A percentile compares a stretch with the other conserved stretches of the same genome.
phyloP scores from a whole-genome alignment of 352 stramenopile genomes.

The Phytopythium litorale region DNA sequence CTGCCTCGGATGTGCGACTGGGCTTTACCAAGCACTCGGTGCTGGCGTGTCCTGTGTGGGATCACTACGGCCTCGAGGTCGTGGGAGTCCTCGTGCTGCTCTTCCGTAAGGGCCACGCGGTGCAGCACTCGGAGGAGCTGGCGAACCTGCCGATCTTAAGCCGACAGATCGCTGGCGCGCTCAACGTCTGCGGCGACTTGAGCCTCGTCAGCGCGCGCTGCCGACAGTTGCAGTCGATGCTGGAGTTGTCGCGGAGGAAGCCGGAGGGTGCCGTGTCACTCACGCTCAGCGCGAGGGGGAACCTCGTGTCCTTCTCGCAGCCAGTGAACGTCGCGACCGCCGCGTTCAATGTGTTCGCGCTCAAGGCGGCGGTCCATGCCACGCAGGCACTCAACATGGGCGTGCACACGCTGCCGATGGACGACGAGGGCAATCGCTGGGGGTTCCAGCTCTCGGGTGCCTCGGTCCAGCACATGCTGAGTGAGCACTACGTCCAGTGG shows the following conservation, averaged over 20 bases:
- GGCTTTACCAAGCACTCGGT: slow-evolving; percentile 61
- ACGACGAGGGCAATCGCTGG: slow-evolving; percentile 54
- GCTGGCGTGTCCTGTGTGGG: slow-evolving; percentile 68
- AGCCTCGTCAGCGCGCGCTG: slow-evolving; percentile 33
- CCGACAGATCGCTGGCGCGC: slow-evolving; percentile 61
- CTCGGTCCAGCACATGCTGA: slow-evolving; percentile 39
- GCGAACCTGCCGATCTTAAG: slow-evolving; percentile 57
- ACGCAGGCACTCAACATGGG: slow-evolving; percentile 27
- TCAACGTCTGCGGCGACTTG: slow-evolving; percentile 70
- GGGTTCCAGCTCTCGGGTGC: slow-evolving; percentile 45
- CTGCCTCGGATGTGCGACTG: slow-evolving; percentile 34
- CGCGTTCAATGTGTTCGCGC: slow-evolving; percentile 25
- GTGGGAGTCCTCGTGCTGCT: slow-evolving; percentile 65
- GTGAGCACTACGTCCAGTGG: slow-evolving; percentile 57
- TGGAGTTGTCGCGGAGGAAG: slow-evolving; percentile 37
- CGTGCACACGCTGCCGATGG: slow-evolving; percentile 36
- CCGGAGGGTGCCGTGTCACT: slow-evolving; percentile 28
- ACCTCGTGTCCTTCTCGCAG: slow-evolving; percentile 50
- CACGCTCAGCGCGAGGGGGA: slow-evolving; percentile 44
- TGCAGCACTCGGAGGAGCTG: slow-evolving; percentile 35
- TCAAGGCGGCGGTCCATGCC: slow-evolving; percentile 21
- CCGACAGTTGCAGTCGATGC: slow-evolving; percentile 40
- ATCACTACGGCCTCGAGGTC: slow-evolving; percentile 52
- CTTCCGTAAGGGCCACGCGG: slow-evolving; percentile 27
- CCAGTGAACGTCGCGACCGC: slow-evolving; percentile 43